Evolutionary conservation across 1,284 basidiomycete genomes (phyloP).

Genomic region (Athelia sp.): DNA sequence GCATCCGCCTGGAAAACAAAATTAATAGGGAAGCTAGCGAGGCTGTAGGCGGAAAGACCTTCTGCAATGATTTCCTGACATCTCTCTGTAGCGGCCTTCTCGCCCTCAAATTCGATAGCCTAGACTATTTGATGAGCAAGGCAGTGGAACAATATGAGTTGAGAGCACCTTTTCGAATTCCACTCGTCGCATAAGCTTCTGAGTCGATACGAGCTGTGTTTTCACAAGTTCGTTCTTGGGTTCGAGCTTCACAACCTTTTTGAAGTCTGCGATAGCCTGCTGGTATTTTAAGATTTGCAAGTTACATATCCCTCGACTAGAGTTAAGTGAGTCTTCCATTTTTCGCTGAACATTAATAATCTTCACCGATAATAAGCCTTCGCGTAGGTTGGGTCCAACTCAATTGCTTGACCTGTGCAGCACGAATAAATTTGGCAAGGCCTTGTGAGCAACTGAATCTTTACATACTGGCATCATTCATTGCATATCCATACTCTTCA

Average conservation of each 20-base stretch:
- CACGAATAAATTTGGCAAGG: slow-evolving; percentile 1
- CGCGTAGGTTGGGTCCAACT: slow-evolving; percentile 85
- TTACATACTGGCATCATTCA: slow-evolving; percentile 68
- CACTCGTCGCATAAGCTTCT: slow-evolving; percentile 83
- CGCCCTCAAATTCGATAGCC: slow-evolving; percentile 89
- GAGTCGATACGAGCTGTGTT: slow-evolving; percentile 80
- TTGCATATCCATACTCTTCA: slow-evolving; percentile 81
- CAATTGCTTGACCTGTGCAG: slow-evolving; percentile 74
- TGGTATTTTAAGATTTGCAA: slow-evolving; percentile 87
- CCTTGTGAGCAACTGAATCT: slow-evolving; percentile 5
- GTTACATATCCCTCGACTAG: slow-evolving; percentile 86
- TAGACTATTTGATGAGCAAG: slow-evolving; percentile 19
- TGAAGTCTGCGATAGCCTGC: slow-evolving; percentile 82
- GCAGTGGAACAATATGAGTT: slow-evolving; percentile 2
- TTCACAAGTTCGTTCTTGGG: slow-evolving; percentile 82
- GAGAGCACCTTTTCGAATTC: slow-evolving; percentile 80
- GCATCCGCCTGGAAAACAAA: slow-evolving; percentile 51
- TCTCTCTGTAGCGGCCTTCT: slow-evolving; percentile 69
- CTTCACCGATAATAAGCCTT: slow-evolving; percentile 85
- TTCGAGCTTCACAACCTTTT: slow-evolving; percentile 83
- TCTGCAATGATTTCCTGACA: slow-evolving; percentile 78
- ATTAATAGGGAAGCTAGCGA: slow-evolving; percentile 3
- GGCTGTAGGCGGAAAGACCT: slow-evolving; percentile 37
- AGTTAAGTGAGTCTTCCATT: slow-evolving; percentile 6
- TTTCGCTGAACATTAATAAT: slow-evolving; percentile 1